Evolutionary conservation across 495 filamentous ascomycete genomes (phyloP).

Genomic region (Tirmania nivea): DNA sequence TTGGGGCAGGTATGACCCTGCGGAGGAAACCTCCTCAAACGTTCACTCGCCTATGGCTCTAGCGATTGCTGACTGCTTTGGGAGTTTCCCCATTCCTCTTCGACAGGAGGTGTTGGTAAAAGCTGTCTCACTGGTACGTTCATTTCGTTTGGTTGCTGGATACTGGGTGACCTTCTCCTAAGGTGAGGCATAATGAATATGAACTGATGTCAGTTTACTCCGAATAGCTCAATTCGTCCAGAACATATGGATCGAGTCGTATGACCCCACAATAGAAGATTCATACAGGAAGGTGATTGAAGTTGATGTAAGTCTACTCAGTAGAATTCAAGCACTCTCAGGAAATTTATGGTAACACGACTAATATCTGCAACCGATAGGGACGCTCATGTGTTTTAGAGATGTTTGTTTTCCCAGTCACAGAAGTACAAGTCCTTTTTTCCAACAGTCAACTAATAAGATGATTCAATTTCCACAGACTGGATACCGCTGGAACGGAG

Average conservation of each 20-base stretch:
- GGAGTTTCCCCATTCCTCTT: conserved; percentile 5
- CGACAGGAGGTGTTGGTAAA: conserved; percentile 80
- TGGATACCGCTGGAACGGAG: conserved; percentile 94
- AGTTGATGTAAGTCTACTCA: conserved; percentile 55
- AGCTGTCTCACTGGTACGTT: conserved; percentile 84
- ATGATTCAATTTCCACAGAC: conserved; percentile 25
- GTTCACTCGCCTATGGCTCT: conserved; percentile 1
- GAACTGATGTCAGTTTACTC: conserved; percentile 8
- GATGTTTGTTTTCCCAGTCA: conserved; percentile 44
- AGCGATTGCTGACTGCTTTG: conserved; percentile 4
- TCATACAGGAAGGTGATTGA: conserved; percentile 87
- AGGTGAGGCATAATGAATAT: conserved; percentile 8
- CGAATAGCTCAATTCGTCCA: conserved; percentile 86
- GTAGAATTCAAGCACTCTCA: not conserved
- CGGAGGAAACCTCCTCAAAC: not conserved
- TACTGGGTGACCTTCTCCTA: conserved; percentile 2
- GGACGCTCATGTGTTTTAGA: conserved; percentile 89
- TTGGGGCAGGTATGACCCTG: conserved; percentile 50
- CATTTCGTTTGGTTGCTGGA: conserved; percentile 14
- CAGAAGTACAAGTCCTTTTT: not conserved
- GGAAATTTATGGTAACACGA: not conserved
- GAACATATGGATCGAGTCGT: conserved; percentile 97
- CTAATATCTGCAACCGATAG: conserved; percentile 24
- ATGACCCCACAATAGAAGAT: conserved; percentile 97
- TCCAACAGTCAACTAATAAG: not conserved